A percentile compares a stretch with the other conserved stretches of the same genome.
Evolutionary conservation across 768 basidiomycete species (phyloP).

Genomic region (Mycena sanguinolenta): DNA sequence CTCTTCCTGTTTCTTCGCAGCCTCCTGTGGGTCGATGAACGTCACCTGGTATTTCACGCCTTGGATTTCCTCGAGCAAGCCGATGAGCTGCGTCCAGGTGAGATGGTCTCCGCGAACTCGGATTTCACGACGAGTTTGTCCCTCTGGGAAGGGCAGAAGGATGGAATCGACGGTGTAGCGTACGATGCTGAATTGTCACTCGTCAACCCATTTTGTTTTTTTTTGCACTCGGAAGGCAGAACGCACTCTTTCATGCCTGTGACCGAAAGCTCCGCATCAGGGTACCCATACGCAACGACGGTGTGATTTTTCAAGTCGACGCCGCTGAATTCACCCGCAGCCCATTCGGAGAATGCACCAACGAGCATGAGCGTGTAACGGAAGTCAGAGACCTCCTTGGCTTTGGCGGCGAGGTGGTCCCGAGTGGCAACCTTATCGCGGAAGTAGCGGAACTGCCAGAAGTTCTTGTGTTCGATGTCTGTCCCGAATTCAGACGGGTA

Average conservation of each 20-base stretch:
- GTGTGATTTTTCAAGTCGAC: slow-evolving; percentile 10
- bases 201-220: too few species aligned
- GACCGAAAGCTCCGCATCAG: slow-evolving; percentile 17
- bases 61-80: slow-evolving; percentile 15
- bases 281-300: slow-evolving; percentile 11
- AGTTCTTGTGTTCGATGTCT: background rate
- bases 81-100: slow-evolving; percentile 14
- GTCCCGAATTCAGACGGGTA: slow-evolving; percentile 28
- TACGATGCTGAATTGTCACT: too few species aligned
- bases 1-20: background rate
- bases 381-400: slow-evolving; percentile 12
- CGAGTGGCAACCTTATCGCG: slow-evolving; percentile 24
- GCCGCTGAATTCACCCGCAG: slow-evolving; percentile 3
- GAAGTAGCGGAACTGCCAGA: slow-evolving; percentile 18
- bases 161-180: slow-evolving; percentile 25
- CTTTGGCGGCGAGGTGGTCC: slow-evolving; percentile 16
- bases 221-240: too few species aligned
- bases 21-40: slow-evolving; percentile 14
- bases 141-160: slow-evolving; percentile 17
- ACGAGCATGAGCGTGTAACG: slow-evolving; percentile 23
- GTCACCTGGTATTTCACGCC: slow-evolving; percentile 16
- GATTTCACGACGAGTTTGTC: background rate
- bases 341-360: slow-evolving; percentile 19
- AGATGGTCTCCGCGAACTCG: slow-evolving; percentile 17
- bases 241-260: slow-evolving; percentile 16